Base-by-base conservation (phyloP, 176 grass and related monocot species). In the Cenchrus fungigraminus region DNA sequence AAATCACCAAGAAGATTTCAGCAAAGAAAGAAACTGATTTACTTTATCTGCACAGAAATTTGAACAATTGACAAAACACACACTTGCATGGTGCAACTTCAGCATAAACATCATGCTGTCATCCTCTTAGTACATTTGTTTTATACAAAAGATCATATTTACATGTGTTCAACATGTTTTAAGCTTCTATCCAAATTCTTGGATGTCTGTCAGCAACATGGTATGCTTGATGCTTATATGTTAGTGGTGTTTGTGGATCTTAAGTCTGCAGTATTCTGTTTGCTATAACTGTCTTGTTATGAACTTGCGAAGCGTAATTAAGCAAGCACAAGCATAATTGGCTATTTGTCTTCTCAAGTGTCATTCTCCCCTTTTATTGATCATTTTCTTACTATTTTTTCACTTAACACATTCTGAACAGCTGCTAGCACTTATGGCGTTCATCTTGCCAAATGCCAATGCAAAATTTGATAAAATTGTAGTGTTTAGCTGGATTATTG, bases 401-500 rank as follows among this genome's bases (percentile, higher is more conserved):
- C 4, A 68, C 42, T 16, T 5, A 57, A 28, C 47, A 31, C 34
- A 46, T 72, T 32, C 68, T 60, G 79, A 46, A 78, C 28, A 59
- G 42, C 32, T 78, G 46, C 2, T 19, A 68, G 42, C 9, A 79
- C 17, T 19, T 80, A 78, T 0, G 29, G 17, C 51, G 66, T 8
- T 11, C 68, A 16, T 89, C 37, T 40, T 40, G 37, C 37, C 37
- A 40, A 40, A 79, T 20, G 51, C 19, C 0, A 28, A 50, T 66
- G 20, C 51, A 60, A 14, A 83, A 73, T 56, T 66, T 59, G 29
- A 77, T 51, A 52, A 79, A 44, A 53, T 8, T 65, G 13, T 6
- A n/a, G 63, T 34, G 16, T 87, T 57, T 57, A 16, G 59, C 65
- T 73, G 50, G 25, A 78, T 52, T 73, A 83, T 31, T 78, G 25